Evolutionary conservation across 2,329 filamentous ascomycete species (phyloP).

Genomic region (Aspergillus awamori): DNA sequence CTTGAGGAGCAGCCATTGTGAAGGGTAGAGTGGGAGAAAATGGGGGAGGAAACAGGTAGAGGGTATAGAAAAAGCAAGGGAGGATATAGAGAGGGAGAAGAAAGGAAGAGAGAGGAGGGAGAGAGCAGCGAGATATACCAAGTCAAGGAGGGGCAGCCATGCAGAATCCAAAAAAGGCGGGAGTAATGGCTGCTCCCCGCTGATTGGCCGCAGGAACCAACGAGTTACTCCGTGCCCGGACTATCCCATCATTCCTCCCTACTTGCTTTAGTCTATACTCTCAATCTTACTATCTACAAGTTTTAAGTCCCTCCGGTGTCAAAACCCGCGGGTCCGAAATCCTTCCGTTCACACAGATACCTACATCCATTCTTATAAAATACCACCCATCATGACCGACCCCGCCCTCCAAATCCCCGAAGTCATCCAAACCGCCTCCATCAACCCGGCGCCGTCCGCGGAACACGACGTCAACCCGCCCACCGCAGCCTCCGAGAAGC

Average conservation of each 20-base stretch:
- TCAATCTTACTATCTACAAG: no score
- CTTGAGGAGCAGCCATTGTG: slow-evolving; percentile 73
- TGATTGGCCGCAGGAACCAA: slow-evolving; percentile 10
- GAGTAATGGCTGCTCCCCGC: slow-evolving; percentile 18
- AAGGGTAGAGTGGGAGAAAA: slow-evolving; percentile 8
- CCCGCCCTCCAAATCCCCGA: slow-evolving; percentile 71
- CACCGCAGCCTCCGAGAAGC: slow-evolving; percentile 69
- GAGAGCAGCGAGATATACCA: slow-evolving; percentile 5
- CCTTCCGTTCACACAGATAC: no score
- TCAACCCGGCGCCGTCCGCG: slow-evolving; percentile 72
- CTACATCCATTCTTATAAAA: no score
- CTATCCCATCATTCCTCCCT: neutral
- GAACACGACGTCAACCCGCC: slow-evolving; percentile 78
- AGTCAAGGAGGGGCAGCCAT: slow-evolving; percentile 29
- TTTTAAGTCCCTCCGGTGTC: no score
- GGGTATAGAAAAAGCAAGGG: slow-evolving; percentile 13
- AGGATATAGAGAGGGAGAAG: slow-evolving; percentile 8
- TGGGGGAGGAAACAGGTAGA: slow-evolving; percentile 14
- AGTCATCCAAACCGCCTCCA: slow-evolving; percentile 77
- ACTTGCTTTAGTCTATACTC: neutral
- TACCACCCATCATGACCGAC: slow-evolving; percentile 54
- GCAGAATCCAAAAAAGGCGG: slow-evolving; percentile 16
- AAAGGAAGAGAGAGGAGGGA: slow-evolving; percentile 7
- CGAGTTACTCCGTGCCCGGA: slow-evolving; percentile 6
- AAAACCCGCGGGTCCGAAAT: neutral